Conservation (phyloP, 2,329 filamentous ascomycete species). For the Eutypella sp. region DNA sequence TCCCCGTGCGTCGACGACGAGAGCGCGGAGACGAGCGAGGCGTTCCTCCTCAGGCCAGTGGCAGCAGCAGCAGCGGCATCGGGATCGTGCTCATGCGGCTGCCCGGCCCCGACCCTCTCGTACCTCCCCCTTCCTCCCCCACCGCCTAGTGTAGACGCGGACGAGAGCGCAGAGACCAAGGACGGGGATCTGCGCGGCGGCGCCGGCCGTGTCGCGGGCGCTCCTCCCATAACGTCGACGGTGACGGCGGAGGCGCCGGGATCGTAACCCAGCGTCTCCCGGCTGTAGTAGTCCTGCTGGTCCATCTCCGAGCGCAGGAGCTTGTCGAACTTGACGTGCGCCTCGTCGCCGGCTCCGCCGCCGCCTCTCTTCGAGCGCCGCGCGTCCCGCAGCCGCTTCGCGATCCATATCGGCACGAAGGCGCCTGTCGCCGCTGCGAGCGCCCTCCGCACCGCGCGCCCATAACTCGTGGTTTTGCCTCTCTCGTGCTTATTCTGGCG, state of each 20-base stretch:
- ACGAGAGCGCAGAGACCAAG: not conserved
- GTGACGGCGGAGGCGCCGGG: not conserved
- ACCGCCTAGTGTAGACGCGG: not conserved
- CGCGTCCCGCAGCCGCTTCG: not conserved
- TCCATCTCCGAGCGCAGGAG: too few species aligned
- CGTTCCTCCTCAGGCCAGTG: not conserved
- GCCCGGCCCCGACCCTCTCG: not conserved
- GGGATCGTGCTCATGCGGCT: not conserved
- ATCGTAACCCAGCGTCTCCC: not conserved
- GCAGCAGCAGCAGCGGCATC: not conserved
- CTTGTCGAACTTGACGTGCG: not conserved
- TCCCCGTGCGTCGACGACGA: not conserved
- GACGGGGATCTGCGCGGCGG: not conserved
- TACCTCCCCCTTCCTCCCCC: not conserved
- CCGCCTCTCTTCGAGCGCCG: not conserved
- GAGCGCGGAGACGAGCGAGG: not conserved
- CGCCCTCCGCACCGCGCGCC: not conserved
- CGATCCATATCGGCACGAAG: slow-evolving; percentile 1
- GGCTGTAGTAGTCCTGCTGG: not conserved
- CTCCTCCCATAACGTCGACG: too few species aligned
- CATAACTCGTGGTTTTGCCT: not conserved
- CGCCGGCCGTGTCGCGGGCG: too few species aligned
- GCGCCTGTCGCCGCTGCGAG: not conserved
- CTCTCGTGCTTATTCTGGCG: not conserved
- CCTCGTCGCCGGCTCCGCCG: not conserved